Conservation (phyloP, 2,329 filamentous ascomycete species). For the Penicillium oxalicum region DNA sequence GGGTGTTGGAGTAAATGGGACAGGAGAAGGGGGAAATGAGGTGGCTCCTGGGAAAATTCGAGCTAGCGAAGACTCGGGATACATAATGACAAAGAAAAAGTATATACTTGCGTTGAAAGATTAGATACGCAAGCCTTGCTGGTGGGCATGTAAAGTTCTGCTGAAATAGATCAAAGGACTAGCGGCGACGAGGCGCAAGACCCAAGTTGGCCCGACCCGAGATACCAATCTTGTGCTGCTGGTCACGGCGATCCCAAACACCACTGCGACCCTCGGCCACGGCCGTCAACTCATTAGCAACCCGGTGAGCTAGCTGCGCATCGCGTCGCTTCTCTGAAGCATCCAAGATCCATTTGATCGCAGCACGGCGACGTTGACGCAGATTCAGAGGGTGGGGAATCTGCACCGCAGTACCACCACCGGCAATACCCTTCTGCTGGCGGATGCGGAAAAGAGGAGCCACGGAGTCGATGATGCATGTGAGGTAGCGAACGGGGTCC, state of each 20-base stretch:
- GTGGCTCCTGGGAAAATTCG: too few relatives aligned
- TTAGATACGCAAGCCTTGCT: too few relatives aligned
- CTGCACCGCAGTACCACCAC: slow-evolving; percentile 78
- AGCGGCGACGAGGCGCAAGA: slow-evolving; percentile 24
- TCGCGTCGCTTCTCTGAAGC: slow-evolving; percentile 72
- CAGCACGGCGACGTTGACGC: slow-evolving; percentile 69
- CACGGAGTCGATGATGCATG: slow-evolving; percentile 84
- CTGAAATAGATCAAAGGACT: slow-evolving; percentile 9
- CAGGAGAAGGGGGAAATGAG: too few relatives aligned
- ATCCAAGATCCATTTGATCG: slow-evolving; percentile 84
- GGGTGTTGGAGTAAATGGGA: too few relatives aligned
- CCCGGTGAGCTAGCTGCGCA: slow-evolving; percentile 65
- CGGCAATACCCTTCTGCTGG: slow-evolving; percentile 68
- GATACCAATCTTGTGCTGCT: slow-evolving; percentile 75
- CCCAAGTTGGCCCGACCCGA: slow-evolving; percentile 67
- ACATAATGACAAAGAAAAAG: too few relatives aligned
- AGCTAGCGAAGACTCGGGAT: too few relatives aligned
- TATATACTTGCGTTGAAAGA: too few relatives aligned
- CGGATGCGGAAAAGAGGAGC: slow-evolving; percentile 80
- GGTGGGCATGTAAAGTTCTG: too few relatives aligned
- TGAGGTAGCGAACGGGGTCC: slow-evolving; percentile 84
- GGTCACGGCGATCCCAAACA: slow-evolving; percentile 76
- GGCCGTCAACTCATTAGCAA: slow-evolving; percentile 80
- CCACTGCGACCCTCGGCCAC: slow-evolving; percentile 79
- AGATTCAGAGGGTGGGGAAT: slow-evolving; percentile 71